A percentile compares a stretch with the other conserved stretches of the same genome.
phyloP scores from a whole-genome alignment of 805 yeast genomes.

The Lipomyces yamanashiensis region DNA sequence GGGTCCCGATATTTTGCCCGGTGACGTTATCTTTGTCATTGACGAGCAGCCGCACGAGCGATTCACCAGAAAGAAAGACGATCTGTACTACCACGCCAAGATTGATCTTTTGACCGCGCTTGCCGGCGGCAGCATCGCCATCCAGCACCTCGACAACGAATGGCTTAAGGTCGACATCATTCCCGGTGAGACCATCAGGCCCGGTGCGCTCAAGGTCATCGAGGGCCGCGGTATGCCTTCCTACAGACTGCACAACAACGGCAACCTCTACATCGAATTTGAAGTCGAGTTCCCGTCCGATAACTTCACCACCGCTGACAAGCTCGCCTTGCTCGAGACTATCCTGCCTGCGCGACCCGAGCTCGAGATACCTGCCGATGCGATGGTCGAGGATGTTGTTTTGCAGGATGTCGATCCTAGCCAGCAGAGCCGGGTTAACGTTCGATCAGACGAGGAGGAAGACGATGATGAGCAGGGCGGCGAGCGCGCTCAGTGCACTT shows the following conservation, averaged over 20 bases:
- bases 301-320: constrained; percentile 69
- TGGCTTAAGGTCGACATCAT: constrained; percentile 78
- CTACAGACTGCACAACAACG: constrained; percentile 82
- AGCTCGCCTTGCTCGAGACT: constrained; percentile 70
- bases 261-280: constrained; percentile 85
- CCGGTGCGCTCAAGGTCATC: constrained; percentile 78
- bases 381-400: constrained; percentile 79
- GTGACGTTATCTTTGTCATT: constrained; percentile 91
- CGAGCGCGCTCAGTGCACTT: constrained; percentile 89
- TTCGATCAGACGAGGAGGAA: constrained; percentile 50
- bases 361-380: constrained; percentile 67
- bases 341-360: constrained; percentile 78
- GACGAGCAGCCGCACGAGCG: constrained; percentile 85
- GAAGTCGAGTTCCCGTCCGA: constrained; percentile 83
- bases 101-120: constrained; percentile 91
- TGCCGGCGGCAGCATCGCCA: constrained; percentile 90
- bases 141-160: constrained; percentile 91
- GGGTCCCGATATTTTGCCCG: constrained; percentile 91
- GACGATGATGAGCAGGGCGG: constrained; percentile 69
- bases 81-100: constrained; percentile 81
- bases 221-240: constrained; percentile 98
- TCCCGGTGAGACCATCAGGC: constrained; percentile 92
- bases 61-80: constrained; percentile 88
- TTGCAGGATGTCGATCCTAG: constrained; percentile 69
- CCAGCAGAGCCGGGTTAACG: constrained; percentile 53